Evolutionary conservation across 257 asterid genomes (phyloP).

Genomic region (Capsicum rhomboideum): DNA sequence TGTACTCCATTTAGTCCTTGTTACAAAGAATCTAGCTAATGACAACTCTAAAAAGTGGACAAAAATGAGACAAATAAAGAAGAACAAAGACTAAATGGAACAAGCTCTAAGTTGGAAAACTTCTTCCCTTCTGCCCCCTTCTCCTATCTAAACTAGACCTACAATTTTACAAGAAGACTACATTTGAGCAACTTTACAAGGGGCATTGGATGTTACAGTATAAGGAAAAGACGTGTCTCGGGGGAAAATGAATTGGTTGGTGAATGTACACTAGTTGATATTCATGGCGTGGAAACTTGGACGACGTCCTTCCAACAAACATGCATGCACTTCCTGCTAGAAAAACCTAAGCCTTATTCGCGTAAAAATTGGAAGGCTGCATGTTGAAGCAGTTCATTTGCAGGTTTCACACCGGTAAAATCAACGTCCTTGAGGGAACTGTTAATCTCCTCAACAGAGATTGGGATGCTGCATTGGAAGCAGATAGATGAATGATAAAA

Average conservation of each 20-base stretch:
- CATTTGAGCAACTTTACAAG: slow-evolving; percentile 20
- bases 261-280: slow-evolving; percentile 26
- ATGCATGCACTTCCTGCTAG: not conserved
- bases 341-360: slow-evolving; percentile 29
- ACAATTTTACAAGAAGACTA: slow-evolving; percentile 30
- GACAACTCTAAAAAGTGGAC: not conserved
- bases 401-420: slow-evolving; percentile 67
- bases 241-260: not conserved
- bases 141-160: slow-evolving; percentile 37
- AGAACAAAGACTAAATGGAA: not conserved
- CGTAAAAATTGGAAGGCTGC: slow-evolving; percentile 67
- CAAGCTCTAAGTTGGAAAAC: slow-evolving; percentile 3
- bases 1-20: slow-evolving; percentile 5
- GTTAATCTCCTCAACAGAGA: slow-evolving; percentile 59
- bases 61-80: not conserved
- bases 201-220: slow-evolving; percentile 18
- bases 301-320: not conserved
- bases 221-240: not conserved
- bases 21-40: slow-evolving; percentile 7
- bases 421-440: slow-evolving; percentile 40
- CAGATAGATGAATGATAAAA: not conserved
- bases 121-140: slow-evolving; percentile 22
- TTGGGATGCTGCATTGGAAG: slow-evolving; percentile 49
- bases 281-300: slow-evolving; percentile 4
- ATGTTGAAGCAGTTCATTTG: slow-evolving; percentile 50